Evolutionary conservation across 345 rosid species (phyloP).

Genomic region (Anacardium occidentale): DNA sequence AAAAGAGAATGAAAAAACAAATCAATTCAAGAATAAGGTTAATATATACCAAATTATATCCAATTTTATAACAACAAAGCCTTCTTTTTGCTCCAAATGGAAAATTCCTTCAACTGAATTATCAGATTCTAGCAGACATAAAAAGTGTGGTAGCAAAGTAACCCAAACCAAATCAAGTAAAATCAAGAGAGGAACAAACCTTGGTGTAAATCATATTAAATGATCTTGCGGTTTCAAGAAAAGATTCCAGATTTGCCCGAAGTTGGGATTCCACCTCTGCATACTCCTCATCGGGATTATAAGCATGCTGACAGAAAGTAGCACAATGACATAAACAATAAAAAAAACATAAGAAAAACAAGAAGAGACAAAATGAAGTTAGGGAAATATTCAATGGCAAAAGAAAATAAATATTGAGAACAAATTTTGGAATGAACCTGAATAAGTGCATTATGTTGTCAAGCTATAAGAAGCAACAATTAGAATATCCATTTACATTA

Average conservation of each 20-base stretch:
- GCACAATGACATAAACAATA: slow-evolving; percentile 5
- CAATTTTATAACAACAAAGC: slow-evolving; percentile 3
- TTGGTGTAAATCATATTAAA: slow-evolving; percentile 89
- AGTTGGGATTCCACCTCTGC: slow-evolving; percentile 80
- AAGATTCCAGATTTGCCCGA: slow-evolving; percentile 77
- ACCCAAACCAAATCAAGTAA: slow-evolving; percentile 14
- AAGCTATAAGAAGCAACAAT: background rate
- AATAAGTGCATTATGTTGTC: background rate
- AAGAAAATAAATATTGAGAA: background rate
- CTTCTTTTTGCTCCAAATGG: background rate
- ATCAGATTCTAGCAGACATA: slow-evolving; percentile 8
- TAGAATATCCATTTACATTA: background rate
- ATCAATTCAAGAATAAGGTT: background rate
- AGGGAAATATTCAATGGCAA: background rate
- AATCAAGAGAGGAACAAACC: slow-evolving; percentile 41
- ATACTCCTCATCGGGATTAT: slow-evolving; percentile 95
- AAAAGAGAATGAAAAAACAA: background rate
- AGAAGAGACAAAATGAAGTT: background rate
- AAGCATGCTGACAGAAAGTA: slow-evolving; percentile 60
- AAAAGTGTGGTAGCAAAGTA: background rate
- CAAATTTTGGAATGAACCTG: background rate
- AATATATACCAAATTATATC: background rate
- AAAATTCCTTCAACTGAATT: background rate
- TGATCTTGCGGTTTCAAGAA: slow-evolving; percentile 91
- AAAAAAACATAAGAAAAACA: background rate